These are phyloP conservation scores for Microbotryomycetes sp. DNA, from an alignment of 1,284 basidiomycete species.

Conservation along the genomic window DNA sequence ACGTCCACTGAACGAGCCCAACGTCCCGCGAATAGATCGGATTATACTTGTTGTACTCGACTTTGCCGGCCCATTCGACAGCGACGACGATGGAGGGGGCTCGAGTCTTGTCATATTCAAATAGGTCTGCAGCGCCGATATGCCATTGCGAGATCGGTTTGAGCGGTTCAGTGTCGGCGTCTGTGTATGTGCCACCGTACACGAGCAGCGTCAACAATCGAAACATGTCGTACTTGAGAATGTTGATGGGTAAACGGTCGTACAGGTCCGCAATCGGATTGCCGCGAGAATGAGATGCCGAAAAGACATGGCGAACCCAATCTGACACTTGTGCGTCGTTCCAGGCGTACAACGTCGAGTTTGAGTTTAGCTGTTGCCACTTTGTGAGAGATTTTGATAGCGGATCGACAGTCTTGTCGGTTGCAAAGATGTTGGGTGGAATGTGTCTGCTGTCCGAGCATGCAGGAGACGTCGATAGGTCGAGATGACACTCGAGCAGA, in stretches of 20 bases:
- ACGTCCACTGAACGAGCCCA: conserved; percentile 37
- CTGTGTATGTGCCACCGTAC: conserved; percentile 37
- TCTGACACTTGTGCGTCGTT: background rate
- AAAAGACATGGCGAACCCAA: background rate
- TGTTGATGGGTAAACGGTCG: conserved; percentile 5
- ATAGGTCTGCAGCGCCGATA: conserved; percentile 1
- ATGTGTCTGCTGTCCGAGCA: background rate
- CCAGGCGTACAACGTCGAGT: background rate
- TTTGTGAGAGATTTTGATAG: background rate
- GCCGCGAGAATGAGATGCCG: background rate
- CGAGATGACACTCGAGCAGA: background rate
- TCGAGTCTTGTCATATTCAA: conserved; percentile 29
- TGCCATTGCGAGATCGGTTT: conserved; percentile 29
- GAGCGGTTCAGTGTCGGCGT: conserved; percentile 35
- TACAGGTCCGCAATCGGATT: background rate
- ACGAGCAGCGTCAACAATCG: conserved; percentile 29
- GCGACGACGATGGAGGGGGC: conserved; percentile 9
- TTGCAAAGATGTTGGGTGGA: conserved; percentile 3
- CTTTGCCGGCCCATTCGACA: conserved; percentile 6
- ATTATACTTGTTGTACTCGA: conserved; percentile 4
- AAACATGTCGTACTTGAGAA: conserved; percentile 10
- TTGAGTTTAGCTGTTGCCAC: conserved; percentile 1
- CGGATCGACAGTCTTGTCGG: background rate
- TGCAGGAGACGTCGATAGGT: background rate
- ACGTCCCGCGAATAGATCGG: conserved; percentile 30